Percentiles rank a stretch among this genome's conserved stretches.
Evolutionary conservation across 1,139 yeast species (phyloP).

Genomic region (Sugiyamaella castrensis): DNA sequence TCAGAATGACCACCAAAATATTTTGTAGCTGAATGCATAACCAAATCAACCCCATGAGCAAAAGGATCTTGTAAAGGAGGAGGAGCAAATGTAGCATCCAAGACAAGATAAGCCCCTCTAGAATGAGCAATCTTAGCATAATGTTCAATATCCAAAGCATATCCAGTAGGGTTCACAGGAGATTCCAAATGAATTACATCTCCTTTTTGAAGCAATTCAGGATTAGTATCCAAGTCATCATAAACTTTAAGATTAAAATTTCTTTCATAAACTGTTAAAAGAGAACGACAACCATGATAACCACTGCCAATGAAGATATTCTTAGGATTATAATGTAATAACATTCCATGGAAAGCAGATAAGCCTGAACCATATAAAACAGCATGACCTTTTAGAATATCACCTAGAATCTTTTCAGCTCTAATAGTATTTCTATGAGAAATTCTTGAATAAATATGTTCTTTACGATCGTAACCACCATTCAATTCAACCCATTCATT

Average conservation of each 20-base stretch:
- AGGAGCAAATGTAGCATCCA: constrained; percentile 92
- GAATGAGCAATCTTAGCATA: constrained; percentile 68
- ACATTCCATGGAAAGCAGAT: constrained; percentile 74
- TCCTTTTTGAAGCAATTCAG: constrained; percentile 54
- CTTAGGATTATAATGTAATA: constrained; percentile 71
- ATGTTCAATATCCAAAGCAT: constrained; percentile 57
- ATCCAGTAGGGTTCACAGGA: constrained; percentile 84
- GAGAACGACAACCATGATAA: constrained; percentile 80
- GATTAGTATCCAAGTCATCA: constrained; percentile 51
- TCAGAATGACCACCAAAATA: constrained; percentile 96
- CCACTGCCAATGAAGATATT: constrained; percentile 72
- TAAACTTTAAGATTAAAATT: constrained; percentile 56
- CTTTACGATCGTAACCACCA: constrained; percentile 32
- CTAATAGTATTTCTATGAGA: constrained; percentile 69
- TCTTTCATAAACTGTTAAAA: constrained; percentile 60
- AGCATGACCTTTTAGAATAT: constrained; percentile 51
- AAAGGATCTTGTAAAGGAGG: constrained; percentile 86
- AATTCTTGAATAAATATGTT: constrained; percentile 59
- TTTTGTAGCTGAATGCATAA: constrained; percentile 88
- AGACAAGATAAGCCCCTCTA: constrained; percentile 62
- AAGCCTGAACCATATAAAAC: constrained; percentile 76
- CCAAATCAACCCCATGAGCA: constrained; percentile 73
- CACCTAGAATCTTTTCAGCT: constrained; percentile 63
- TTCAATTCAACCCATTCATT: constrained; percentile 35
- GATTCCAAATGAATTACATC: constrained; percentile 83